phyloP scores from a whole-genome alignment of 2,329 filamentous ascomycete species.

The Alternaria sp. region DNA sequence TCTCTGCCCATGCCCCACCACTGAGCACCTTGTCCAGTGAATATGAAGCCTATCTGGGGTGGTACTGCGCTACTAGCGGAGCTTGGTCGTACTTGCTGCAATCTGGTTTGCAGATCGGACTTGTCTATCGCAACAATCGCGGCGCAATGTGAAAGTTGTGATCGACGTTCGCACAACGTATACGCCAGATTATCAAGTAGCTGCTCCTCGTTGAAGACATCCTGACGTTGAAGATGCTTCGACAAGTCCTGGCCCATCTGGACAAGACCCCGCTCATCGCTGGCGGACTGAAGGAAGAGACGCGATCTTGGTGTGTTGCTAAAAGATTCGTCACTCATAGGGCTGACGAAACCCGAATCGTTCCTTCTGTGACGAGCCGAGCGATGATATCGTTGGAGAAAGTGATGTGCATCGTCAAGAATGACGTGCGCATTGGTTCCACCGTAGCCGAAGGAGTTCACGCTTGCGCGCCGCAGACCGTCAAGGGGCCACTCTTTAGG shows the following conservation, averaged over 20 bases:
- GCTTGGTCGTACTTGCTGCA: background rate
- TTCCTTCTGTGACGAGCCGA: constrained; percentile 1
- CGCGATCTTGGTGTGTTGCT: background rate
- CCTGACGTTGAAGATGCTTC: constrained; percentile 8
- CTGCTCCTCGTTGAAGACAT: constrained; percentile 7
- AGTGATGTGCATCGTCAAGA: constrained; percentile 36
- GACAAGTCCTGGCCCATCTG: constrained; percentile 25
- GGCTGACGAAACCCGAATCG: constrained; percentile 13
- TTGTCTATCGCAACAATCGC: constrained; percentile 4
- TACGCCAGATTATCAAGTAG: constrained; percentile 23
- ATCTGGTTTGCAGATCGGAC: constrained; percentile 1
- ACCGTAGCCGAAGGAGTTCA: constrained; percentile 33
- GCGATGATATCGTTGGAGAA: background rate
- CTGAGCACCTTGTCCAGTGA: constrained; percentile 55
- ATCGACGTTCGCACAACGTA: constrained; percentile 25
- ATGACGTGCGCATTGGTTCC: constrained; percentile 32
- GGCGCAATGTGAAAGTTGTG: constrained; percentile 3
- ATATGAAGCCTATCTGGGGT: constrained; percentile 34
- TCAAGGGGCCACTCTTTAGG: constrained; percentile 19
- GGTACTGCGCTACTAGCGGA: background rate
- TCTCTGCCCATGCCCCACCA: constrained; percentile 52
- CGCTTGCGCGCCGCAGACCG: constrained; percentile 17
- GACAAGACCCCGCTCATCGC: constrained; percentile 10
- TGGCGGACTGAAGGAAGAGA: constrained; percentile 22
- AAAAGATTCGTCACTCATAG: background rate